A percentile compares a stretch with the other conserved stretches of the same genome.
phyloP scores from a whole-genome alignment of 1,284 basidiomycete species.

The Omphalotus olearius region DNA sequence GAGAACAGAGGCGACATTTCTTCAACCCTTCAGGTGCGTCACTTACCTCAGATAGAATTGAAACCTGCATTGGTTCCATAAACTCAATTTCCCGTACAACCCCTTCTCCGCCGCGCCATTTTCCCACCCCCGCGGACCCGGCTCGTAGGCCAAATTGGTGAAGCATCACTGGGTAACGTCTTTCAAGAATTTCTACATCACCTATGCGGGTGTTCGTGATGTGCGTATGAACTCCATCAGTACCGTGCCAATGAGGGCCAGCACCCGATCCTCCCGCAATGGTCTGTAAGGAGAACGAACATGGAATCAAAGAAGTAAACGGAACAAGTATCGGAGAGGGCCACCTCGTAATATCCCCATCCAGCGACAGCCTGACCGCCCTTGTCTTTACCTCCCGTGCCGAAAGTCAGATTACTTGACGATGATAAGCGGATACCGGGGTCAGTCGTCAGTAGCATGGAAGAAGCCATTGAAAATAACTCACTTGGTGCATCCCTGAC shows the following conservation, averaged over 20 bases:
- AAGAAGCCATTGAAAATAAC: constrained; percentile 21
- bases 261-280: constrained; percentile 94
- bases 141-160: constrained; percentile 79
- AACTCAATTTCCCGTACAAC: constrained; percentile 88
- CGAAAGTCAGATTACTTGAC: constrained; percentile 85
- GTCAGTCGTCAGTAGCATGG: neutral
- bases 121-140: constrained; percentile 76
- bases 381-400: constrained; percentile 81
- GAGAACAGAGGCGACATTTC: neutral
- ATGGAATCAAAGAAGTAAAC: constrained; percentile 5
- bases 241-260: constrained; percentile 88
- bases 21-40: no score
- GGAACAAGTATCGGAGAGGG: constrained; percentile 10
- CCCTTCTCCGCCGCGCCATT: constrained; percentile 84
- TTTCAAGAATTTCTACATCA: constrained; percentile 90
- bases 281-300: constrained; percentile 38
- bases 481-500: constrained; percentile 91
- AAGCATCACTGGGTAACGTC: constrained; percentile 85
- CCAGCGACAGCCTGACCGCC: constrained; percentile 75
- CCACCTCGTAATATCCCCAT: constrained; percentile 93
- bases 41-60: constrained; percentile 77
- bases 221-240: constrained; percentile 79
- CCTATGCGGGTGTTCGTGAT: constrained; percentile 95
- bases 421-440: neutral
- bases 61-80: constrained; percentile 80